Conservation (phyloP, 306 rosid genomes). For the Elaeagnus macrophylla region DNA sequence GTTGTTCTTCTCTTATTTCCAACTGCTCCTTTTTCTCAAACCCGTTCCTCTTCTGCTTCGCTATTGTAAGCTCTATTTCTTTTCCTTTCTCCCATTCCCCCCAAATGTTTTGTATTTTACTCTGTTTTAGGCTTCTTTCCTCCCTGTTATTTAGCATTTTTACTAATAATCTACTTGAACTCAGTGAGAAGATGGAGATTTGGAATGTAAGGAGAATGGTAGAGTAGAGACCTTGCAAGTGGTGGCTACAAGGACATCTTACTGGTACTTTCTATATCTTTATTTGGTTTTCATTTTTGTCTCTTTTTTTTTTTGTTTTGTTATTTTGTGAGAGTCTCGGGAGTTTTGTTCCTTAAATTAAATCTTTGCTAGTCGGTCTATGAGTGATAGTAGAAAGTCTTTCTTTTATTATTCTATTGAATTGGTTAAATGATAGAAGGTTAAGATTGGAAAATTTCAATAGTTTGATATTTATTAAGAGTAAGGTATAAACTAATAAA, state of each 20-base stretch:
- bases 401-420: too few species aligned
- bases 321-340: too few species aligned
- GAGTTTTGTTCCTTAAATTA: neutral
- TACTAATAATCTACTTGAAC: conserved; percentile 3
- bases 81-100: too few species aligned
- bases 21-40: conserved; percentile 27
- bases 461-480: too few species aligned
- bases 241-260: conserved; percentile 71
- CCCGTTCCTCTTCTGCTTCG: conserved; percentile 22
- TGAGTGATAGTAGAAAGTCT: too few species aligned
- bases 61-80: conserved; percentile 23
- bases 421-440: too few species aligned
- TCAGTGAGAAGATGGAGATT: conserved; percentile 50
- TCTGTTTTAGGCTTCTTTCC: too few species aligned
- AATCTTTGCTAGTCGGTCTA: too few species aligned
- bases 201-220: conserved; percentile 70
- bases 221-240: conserved; percentile 88
- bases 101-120: too few species aligned
- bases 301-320: neutral
- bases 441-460: too few species aligned
- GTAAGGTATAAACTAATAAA: too few species aligned
- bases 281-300: neutral
- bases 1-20: conserved; percentile 38
- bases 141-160: neutral
- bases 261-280: conserved; percentile 29